Evolutionary conservation across 2,329 filamentous ascomycete genomes (phyloP), one percentile per base, ranked within the genome.

Genomic region (Simplicillium aogashimaense): DNA sequence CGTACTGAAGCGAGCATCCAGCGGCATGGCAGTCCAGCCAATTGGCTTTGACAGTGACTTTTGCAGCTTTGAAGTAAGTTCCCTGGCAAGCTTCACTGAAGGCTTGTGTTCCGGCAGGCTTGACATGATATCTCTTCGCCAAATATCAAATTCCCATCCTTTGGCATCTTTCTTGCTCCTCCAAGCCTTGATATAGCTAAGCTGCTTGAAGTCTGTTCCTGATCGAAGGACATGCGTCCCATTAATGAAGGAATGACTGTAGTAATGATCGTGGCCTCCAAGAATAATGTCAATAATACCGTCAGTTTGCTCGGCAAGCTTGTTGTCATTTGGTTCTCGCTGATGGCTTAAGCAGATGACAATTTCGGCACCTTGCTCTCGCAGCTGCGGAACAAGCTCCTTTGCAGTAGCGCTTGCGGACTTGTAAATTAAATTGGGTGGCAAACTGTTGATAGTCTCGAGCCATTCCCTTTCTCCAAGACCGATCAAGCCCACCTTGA

Each of bases 221-320:
- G 86, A 94, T 2, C 89, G 77, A n/a, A 95, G 66, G 3, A 94
- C 76, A 52, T 95, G 88, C 1, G 78, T 85, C 8, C 81, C 82
- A 45, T 89, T 88, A 57, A 92, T 73, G 41, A 88, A 54, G 40
- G 71, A 75, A 60, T 95, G 86, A 13, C 72, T 73, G 56, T 95
- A 95, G 61, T 83, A 92, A 56, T 95, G 89, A 51, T 95, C 89
- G 53, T 95, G 88, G 0, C 88, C 88, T 37, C 88, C 87, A 0
- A 95, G 71, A 35, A 95, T 83, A 29, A 95, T 77, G 56, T 95
- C 89, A 15, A 94, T 79, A 40, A 85, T 60, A 0, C 84, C 86
- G 4, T 76, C 72, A 0, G 84, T 74, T 46, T 85, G 81, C 44
- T 79, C 69, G 0, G 89, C 88, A 4, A 95, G 67, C 61, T 94